Evolutionary conservation across 1,284 basidiomycete species (phyloP).

Genomic region (Spongiforma sp.): DNA sequence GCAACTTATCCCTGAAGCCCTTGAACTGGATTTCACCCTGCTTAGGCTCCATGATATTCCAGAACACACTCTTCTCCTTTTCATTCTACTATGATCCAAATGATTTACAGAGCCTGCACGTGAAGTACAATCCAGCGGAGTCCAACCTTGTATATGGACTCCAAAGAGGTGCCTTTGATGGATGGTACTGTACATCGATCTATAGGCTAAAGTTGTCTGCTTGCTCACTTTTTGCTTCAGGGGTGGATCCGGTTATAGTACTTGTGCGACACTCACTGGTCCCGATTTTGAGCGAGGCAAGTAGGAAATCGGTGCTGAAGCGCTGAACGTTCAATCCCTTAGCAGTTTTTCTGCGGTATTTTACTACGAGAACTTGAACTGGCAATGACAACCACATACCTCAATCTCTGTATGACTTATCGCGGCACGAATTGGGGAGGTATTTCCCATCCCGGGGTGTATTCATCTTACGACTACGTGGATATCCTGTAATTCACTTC

Average conservation of each 20-base stretch:
- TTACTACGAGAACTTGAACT: slow-evolving; percentile 56
- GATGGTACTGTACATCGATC: slow-evolving; percentile 43
- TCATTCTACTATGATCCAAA: slow-evolving; percentile 10
- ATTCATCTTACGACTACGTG: slow-evolving; percentile 56
- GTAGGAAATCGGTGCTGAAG: not conserved
- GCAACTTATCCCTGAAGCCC: slow-evolving; percentile 51
- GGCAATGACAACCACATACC: slow-evolving; percentile 50
- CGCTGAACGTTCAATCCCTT: not conserved
- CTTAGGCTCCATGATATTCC: slow-evolving; percentile 51
- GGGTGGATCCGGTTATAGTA: slow-evolving; percentile 28
- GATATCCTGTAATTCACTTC: slow-evolving; percentile 9
- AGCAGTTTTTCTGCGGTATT: slow-evolving; percentile 42
- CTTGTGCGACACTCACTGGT: slow-evolving; percentile 29
- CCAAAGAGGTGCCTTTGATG: slow-evolving; percentile 58
- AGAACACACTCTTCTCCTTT: too few relatives aligned
- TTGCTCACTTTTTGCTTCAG: slow-evolving; percentile 12
- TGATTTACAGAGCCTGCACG: slow-evolving; percentile 38
- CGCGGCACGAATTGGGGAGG: slow-evolving; percentile 60
- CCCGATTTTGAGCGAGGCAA: slow-evolving; percentile 30
- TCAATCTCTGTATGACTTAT: slow-evolving; percentile 56
- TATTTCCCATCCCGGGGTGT: slow-evolving; percentile 50
- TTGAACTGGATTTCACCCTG: slow-evolving; percentile 51
- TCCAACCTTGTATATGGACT: slow-evolving; percentile 53
- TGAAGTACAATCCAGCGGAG: slow-evolving; percentile 42
- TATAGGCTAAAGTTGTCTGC: not conserved